Conservation (phyloP, 345 rosid genomes). For the Cochlearia excelsa region DNA sequence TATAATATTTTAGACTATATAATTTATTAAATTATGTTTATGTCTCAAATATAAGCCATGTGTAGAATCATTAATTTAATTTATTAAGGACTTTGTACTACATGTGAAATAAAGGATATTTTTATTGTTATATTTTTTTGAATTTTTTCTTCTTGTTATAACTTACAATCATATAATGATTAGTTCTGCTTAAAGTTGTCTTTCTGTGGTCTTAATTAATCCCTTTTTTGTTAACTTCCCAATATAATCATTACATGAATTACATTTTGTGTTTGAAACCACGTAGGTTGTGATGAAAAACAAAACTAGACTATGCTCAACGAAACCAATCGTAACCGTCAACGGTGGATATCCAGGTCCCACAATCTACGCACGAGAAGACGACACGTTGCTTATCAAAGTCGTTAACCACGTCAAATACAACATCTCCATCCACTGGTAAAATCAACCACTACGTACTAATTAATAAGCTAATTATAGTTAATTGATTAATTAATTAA, state of each 20-base stretch:
- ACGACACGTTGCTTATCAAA: conserved; percentile 70
- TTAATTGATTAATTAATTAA: not conserved
- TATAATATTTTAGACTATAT: too few species aligned
- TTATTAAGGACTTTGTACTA: not conserved
- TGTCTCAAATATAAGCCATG: too few species aligned
- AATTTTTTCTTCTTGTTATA: too few species aligned
- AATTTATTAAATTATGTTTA: too few species aligned
- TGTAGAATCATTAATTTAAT: too few species aligned
- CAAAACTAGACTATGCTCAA: conserved; percentile 63
- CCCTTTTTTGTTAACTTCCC: conserved; percentile 1
- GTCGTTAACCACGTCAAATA: conserved; percentile 81
- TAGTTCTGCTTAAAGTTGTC: not conserved
- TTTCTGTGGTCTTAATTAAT: not conserved
- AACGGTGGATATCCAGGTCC: conserved; percentile 87
- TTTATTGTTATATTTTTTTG: conserved; percentile 6
- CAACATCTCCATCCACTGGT: conserved; percentile 88
- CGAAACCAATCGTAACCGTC: conserved; percentile 77
- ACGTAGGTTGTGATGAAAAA: conserved; percentile 69
- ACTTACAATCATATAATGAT: conserved; percentile 9
- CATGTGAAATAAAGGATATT: conserved; percentile 11
- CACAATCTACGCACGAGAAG: conserved; percentile 83
- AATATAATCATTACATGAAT: conserved; percentile 5
- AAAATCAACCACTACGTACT: too few species aligned
- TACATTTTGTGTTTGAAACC: conserved; percentile 14
- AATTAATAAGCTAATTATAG: not conserved